These are phyloP conservation scores for Magnusiomyces fungicola DNA, from an alignment of 1,139 yeast genomes.

Conservation along the genomic window DNA sequence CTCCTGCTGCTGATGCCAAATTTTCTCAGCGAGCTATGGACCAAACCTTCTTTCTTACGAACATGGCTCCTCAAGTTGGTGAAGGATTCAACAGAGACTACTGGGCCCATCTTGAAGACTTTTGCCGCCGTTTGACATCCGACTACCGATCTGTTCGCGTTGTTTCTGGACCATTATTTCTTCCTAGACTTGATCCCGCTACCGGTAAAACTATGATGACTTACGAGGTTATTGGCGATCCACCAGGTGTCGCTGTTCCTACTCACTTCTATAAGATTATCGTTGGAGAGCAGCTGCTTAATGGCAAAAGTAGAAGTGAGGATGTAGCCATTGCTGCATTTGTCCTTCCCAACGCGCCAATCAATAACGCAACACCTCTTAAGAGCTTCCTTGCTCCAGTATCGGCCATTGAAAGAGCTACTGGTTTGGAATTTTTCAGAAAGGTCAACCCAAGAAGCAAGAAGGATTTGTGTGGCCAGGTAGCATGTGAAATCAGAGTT, in stretches of 20 bases:
- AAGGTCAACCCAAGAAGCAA: conserved; percentile 55
- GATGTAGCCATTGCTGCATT: conserved; percentile 80
- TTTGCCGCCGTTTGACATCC: conserved; percentile 65
- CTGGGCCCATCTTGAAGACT: conserved; percentile 96
- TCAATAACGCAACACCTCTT: conserved; percentile 63
- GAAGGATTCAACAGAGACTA: conserved; percentile 95
- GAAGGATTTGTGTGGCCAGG: conserved; percentile 70
- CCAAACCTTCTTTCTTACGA: conserved; percentile 81
- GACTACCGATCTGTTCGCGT: conserved; percentile 69
- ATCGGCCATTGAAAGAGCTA: conserved; percentile 77
- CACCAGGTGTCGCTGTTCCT: conserved; percentile 95
- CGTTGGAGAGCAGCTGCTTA: conserved; percentile 62
- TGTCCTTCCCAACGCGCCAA: conserved; percentile 78
- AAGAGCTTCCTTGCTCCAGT: conserved; percentile 78
- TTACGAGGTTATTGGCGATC: conserved; percentile 93
- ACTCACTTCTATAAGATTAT: conserved; percentile 91
- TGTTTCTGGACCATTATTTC: conserved; percentile 87
- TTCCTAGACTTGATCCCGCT: conserved; percentile 67
- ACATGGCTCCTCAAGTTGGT: conserved; percentile 96
- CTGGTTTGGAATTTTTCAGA: conserved; percentile 76
- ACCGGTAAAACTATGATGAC: conserved; percentile 77
- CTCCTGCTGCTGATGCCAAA: conserved; percentile 97
- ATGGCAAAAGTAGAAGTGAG: conserved; percentile 34
- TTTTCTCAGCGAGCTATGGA: conserved; percentile 87
- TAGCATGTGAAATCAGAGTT: conserved; percentile 72